phyloP scores from a whole-genome alignment of 2,329 filamentous ascomycete genomes.

The Didymella glomerata region DNA sequence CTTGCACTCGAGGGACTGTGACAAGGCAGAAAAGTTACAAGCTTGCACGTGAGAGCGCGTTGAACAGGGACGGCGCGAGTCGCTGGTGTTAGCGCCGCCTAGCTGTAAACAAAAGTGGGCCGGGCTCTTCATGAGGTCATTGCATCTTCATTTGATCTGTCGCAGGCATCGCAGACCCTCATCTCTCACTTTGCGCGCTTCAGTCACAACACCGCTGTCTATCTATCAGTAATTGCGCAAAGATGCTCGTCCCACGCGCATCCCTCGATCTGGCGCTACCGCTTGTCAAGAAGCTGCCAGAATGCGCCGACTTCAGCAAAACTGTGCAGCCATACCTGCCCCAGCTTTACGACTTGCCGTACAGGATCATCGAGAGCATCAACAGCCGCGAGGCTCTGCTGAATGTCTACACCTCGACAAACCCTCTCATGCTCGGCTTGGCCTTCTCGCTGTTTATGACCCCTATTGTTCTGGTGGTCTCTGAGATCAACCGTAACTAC shows the following conservation, averaged over 20 bases:
- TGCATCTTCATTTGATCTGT: background rate
- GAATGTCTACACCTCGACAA: constrained; percentile 81
- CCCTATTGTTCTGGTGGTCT: constrained; percentile 74
- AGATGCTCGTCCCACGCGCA: constrained; percentile 56
- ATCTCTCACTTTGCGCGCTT: background rate
- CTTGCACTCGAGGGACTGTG: constrained; percentile 2
- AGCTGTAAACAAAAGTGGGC: constrained; percentile 21
- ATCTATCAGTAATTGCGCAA: background rate
- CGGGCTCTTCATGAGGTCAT: constrained; percentile 35
- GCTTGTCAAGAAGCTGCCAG: constrained; percentile 71
- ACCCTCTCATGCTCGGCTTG: constrained; percentile 81
- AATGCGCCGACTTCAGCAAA: constrained; percentile 78
- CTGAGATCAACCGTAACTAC: constrained; percentile 91
- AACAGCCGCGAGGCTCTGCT: constrained; percentile 69
- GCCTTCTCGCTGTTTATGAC: constrained; percentile 76
- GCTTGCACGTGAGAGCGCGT: constrained; percentile 50
- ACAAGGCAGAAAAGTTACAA: constrained; percentile 18
- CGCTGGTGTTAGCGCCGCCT: constrained; percentile 9
- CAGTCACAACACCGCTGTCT: background rate
- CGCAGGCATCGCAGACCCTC: constrained; percentile 1
- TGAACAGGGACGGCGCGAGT: constrained; percentile 32
- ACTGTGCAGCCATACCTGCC: constrained; percentile 83
- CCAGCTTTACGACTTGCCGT: constrained; percentile 59
- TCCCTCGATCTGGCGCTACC: constrained; percentile 65
- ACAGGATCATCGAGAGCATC: constrained; percentile 62